phyloP scores from a whole-genome alignment of 352 stramenopile genomes.

The Thalassiosira oceanica region DNA sequence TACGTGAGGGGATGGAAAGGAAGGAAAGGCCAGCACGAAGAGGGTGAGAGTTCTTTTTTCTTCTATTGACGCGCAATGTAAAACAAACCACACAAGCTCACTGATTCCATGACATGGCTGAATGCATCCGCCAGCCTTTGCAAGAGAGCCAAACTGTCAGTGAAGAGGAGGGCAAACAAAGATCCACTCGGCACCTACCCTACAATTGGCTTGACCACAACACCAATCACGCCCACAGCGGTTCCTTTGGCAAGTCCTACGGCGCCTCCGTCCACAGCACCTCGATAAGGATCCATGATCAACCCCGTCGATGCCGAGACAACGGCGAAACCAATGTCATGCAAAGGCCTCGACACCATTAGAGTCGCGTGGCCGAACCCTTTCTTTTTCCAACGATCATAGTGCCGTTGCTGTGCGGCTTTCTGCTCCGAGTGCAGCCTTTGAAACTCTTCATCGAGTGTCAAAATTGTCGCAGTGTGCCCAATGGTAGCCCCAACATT shows the following conservation, averaged over 20 bases:
- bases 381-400: slow-evolving; percentile 68
- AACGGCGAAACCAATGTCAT: slow-evolving; percentile 74
- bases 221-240: slow-evolving; percentile 61
- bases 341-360: slow-evolving; percentile 64
- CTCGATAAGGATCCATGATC: slow-evolving; percentile 72
- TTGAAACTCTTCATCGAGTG: slow-evolving; percentile 75
- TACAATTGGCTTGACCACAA: slow-evolving; percentile 75
- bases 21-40: too few species aligned
- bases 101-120: slow-evolving; percentile 70
- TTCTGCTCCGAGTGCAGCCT: slow-evolving; percentile 71
- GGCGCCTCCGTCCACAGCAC: slow-evolving; percentile 58
- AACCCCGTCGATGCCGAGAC: slow-evolving; percentile 63
- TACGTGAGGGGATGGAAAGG: too few species aligned
- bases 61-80: too few species aligned
- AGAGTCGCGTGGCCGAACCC: slow-evolving; percentile 58
- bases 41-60: too few species aligned
- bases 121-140: slow-evolving; percentile 78
- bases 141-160: too few species aligned
- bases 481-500: slow-evolving; percentile 66
- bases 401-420: slow-evolving; percentile 66
- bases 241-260: slow-evolving; percentile 66
- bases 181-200: too few species aligned
- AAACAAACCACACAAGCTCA: too few species aligned
- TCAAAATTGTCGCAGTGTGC: slow-evolving; percentile 63
- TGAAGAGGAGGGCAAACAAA: too few species aligned